phyloP scores from a whole-genome alignment of 164 flowering plant species.

The Aristolochia fimbriata region DNA sequence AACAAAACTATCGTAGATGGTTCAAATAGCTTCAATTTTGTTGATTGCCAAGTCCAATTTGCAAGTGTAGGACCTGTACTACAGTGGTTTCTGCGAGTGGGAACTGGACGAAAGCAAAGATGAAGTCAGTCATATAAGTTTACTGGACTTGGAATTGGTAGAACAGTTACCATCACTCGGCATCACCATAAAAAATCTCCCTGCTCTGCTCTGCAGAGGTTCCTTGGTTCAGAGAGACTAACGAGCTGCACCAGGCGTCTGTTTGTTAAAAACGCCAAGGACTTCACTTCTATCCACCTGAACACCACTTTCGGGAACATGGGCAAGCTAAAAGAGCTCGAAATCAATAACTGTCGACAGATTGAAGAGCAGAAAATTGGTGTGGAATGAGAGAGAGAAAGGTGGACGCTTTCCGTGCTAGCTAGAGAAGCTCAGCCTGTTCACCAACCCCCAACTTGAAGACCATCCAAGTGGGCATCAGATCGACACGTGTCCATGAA shows the following conservation, averaged over 20 bases:
- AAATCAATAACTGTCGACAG: background rate
- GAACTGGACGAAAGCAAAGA: too few relatives aligned
- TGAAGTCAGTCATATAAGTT: too few relatives aligned
- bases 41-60: conserved; percentile 95
- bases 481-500: too few relatives aligned
- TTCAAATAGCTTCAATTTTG: conserved; percentile 86
- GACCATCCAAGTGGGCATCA: too few relatives aligned
- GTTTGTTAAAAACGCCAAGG: background rate
- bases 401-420: too few relatives aligned
- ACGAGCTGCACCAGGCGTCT: background rate
- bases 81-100: too few relatives aligned
- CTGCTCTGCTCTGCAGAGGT: background rate
- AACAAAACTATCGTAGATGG: conserved; percentile 94
- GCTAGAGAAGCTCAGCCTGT: too few relatives aligned
- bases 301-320: too few relatives aligned
- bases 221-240: background rate
- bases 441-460: too few relatives aligned
- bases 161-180: conserved; percentile 3
- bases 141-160: conserved; percentile 6
- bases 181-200: background rate
- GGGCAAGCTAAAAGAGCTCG: background rate
- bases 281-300: too few relatives aligned
- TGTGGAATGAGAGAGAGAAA: background rate
- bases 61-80: too few relatives aligned
- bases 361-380: conserved; percentile 8